Base-by-base conservation (phyloP, 441 rosid species). In the Iberis amara region DNA sequence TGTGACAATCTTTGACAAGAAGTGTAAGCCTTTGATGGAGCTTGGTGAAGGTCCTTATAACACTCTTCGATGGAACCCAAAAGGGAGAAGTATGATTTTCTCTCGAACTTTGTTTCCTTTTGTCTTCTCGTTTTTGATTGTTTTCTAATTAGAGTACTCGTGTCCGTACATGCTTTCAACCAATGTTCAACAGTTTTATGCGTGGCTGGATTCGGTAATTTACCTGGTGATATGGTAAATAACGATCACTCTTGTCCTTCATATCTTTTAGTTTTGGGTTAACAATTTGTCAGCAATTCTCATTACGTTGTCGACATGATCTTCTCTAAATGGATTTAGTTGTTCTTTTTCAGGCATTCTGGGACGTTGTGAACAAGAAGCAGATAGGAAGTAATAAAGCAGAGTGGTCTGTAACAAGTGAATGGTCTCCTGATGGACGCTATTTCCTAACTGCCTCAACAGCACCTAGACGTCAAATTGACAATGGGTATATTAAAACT, bases 151-250 rank as follows among this genome's bases (percentile, higher is more conserved):
- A 47, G 31, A 23, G 23, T 5, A n/a, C 18, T 18, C 27, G 12
- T 18, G 0, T 57, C 6, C 21, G 12, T 39, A 44, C 41, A 40
- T 9, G 42, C 58, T 33, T 74, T 74, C 61, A 77, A 54, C 63
- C 52, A 10, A 42, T 73, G 59, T 35, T 70, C 35, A 35, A 24
- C 74, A 87, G 98, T 81, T 73, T 47, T 91, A 38, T 91, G 96
- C 41, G 68, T 91, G 68, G 96, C 98, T 72, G 98, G 98, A 62
- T 91, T 91, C 57, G 98, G 98, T n/a, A 91, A 91, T 77, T 77
- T 91, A 57, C 96, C 98, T 32, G 98, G 98, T 71, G 90, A 91
- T 66, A 85, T 91, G 98, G 98, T 90, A 79, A 39, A 74, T 55
- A 35, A 5, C 11, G 10, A 52, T 60, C 37, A 42, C 59, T 54